These are phyloP conservation scores for Candida dubliniensis DNA, from an alignment of 1,139 yeast genomes.

Conservation along the genomic window DNA sequence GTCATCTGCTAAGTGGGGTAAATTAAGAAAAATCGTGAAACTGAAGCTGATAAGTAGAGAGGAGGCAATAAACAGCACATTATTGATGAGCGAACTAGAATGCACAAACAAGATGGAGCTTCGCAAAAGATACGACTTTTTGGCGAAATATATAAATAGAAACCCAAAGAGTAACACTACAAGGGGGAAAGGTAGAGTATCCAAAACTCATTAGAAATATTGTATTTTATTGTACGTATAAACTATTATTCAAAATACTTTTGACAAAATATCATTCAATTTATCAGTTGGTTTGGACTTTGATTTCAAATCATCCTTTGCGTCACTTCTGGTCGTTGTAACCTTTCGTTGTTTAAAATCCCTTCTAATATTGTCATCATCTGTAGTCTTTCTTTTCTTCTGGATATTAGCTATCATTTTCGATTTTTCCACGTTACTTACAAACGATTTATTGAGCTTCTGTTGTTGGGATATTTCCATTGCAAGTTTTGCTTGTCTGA, in stretches of 20 bases:
- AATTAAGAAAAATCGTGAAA: slow-evolving; percentile 21
- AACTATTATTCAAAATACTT: slow-evolving; percentile 23
- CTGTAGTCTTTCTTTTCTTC: slow-evolving; percentile 43
- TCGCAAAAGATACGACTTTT: slow-evolving; percentile 24
- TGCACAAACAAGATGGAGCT: slow-evolving; percentile 22
- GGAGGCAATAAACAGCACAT: slow-evolving; percentile 26
- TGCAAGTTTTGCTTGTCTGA: slow-evolving; percentile 82
- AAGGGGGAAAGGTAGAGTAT: neutral
- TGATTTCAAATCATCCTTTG: slow-evolving; percentile 48
- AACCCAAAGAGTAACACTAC: neutral
- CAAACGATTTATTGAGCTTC: slow-evolving; percentile 78
- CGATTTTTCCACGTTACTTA: slow-evolving; percentile 81
- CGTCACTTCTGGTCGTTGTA: slow-evolving; percentile 65
- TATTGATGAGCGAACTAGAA: slow-evolving; percentile 21
- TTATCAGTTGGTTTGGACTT: slow-evolving; percentile 43
- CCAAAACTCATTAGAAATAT: neutral
- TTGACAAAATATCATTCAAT: slow-evolving; percentile 47
- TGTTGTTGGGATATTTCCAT: slow-evolving; percentile 89
- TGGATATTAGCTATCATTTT: slow-evolving; percentile 75
- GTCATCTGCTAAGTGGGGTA: slow-evolving; percentile 27
- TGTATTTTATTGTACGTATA: neutral
- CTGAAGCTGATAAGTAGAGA: slow-evolving; percentile 18
- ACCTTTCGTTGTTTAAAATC: slow-evolving; percentile 64
- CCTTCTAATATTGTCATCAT: slow-evolving; percentile 44
- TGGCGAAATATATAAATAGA: slow-evolving; percentile 16